Conservation (phyloP, 2,329 filamentous ascomycete genomes). For the Magnaporthiopsis poae region DNA sequence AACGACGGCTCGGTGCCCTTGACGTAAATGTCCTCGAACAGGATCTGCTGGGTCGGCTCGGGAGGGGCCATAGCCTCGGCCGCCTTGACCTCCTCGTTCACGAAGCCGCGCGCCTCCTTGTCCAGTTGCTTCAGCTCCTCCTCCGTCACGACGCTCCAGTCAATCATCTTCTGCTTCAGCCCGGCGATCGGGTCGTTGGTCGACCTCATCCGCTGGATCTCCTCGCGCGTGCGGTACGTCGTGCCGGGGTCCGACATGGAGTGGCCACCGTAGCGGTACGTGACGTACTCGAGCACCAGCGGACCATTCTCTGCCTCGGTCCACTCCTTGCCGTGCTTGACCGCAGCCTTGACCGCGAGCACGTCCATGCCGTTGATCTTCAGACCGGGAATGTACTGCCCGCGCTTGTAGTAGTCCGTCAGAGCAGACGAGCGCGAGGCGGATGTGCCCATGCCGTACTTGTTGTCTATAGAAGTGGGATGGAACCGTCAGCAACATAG, state of each 20-base stretch:
- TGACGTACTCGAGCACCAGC: conserved; percentile 95
- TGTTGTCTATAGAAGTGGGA: conserved; percentile 65
- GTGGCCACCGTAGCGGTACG: conserved; percentile 98
- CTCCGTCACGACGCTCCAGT: conserved; percentile 85
- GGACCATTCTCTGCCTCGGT: conserved; percentile 76
- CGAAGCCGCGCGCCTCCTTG: conserved; percentile 77
- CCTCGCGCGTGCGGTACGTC: conserved; percentile 97
- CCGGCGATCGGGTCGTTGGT: conserved; percentile 98
- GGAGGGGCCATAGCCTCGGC: conserved; percentile 82
- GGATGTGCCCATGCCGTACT: conserved; percentile 98
- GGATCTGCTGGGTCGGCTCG: conserved; percentile 67
- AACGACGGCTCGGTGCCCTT: conserved; percentile 76
- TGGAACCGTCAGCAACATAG: not conserved
- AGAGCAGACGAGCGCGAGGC: conserved; percentile 86
- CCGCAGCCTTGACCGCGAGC: conserved; percentile 91
- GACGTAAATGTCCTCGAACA: conserved; percentile 96
- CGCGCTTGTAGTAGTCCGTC: conserved; percentile 99
- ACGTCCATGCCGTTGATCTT: conserved; percentile 99
- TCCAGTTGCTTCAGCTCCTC: conserved; percentile 94
- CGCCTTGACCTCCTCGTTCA: conserved; percentile 80
- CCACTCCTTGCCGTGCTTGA: conserved; percentile 87
- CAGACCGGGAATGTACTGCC: conserved; percentile 97
- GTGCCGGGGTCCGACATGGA: conserved; percentile 99
- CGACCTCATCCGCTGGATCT: conserved; percentile 98
- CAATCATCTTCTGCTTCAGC: conserved; percentile 93